A percentile compares a stretch with the other conserved stretches of the same genome.
phyloP scores from a whole-genome alignment of 371 early-diverging fungal genomes.

The Capniomyces stellatus region DNA sequence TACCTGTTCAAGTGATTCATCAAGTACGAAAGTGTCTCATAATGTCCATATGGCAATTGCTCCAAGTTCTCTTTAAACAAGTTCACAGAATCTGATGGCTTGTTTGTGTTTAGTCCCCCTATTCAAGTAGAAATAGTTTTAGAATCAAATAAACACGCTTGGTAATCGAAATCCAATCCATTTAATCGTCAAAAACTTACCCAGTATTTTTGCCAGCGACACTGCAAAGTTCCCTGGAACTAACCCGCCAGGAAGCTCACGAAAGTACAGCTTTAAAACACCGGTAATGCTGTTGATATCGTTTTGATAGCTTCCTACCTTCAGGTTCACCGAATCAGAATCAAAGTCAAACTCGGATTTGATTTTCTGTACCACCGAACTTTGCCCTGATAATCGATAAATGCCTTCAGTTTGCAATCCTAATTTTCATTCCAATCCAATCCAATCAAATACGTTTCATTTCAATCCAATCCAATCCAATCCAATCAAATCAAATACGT shows the following conservation, averaged over 20 bases:
- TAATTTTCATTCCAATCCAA: background rate
- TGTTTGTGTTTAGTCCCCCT: too few species aligned
- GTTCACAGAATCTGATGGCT: too few species aligned
- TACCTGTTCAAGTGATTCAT: conserved; percentile 44
- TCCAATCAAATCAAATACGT: too few species aligned
- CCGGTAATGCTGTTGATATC: conserved; percentile 67
- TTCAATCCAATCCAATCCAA: too few species aligned
- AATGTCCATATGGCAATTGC: conserved; percentile 28
- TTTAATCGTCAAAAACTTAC: background rate
- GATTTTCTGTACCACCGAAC: conserved; percentile 42
- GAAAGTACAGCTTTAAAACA: conserved; percentile 76
- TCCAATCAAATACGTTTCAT: too few species aligned
- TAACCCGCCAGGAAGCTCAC: conserved; percentile 74
- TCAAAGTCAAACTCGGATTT: conserved; percentile 50
- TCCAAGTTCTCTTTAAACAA: background rate
- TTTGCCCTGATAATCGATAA: conserved; percentile 67
- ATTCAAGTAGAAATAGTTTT: too few species aligned
- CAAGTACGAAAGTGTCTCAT: conserved; percentile 36
- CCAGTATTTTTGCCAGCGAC: conserved; percentile 45
- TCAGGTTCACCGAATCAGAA: conserved; percentile 38
- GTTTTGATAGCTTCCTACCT: conserved; percentile 29
- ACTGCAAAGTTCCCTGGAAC: conserved; percentile 43
- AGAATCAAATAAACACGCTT: too few species aligned
- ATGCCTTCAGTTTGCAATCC: conserved; percentile 51
- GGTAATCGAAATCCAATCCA: too few species aligned